Evolutionary conservation across 495 filamentous ascomycete species (phyloP).

Genomic region (Tricharina praecox): DNA sequence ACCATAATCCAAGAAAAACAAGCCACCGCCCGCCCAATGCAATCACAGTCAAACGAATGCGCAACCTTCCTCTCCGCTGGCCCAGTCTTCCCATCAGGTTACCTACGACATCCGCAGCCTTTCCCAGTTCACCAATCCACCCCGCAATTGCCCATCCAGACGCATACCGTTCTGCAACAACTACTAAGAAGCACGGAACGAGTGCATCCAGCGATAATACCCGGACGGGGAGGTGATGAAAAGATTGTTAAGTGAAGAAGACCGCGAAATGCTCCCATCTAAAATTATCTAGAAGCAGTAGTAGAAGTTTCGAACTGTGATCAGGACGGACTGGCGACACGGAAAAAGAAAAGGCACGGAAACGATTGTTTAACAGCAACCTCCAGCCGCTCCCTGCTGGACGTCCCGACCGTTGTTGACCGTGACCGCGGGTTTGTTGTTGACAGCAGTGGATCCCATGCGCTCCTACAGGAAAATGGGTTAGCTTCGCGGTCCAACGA

Average conservation of each 20-base stretch:
- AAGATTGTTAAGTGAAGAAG: conserved; percentile 1
- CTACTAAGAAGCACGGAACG: not conserved
- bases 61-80: too few species aligned
- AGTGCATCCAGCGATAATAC: not conserved
- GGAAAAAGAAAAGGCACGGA: conserved; percentile 1
- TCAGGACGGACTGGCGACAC: conserved; percentile 1
- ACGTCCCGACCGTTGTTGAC: conserved; percentile 89
- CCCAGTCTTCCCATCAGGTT: too few species aligned
- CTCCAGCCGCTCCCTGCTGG: conserved; percentile 70
- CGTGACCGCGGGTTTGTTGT: conserved; percentile 96
- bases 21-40: too few species aligned
- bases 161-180: conserved; percentile 1
- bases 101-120: too few species aligned
- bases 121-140: not conserved
- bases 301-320: conserved; percentile 5
- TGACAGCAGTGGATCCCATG: conserved; percentile 86
- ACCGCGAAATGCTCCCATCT: not conserved
- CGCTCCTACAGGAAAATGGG: conserved; percentile 41
- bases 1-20: conserved; percentile 6
- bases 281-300: conserved; percentile 6
- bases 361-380: conserved; percentile 66
- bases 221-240: not conserved
- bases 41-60: too few species aligned
- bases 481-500: conserved; percentile 10
- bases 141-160: not conserved